Conservation (phyloP, 306 rosid genomes). For the Glycyrrhiza uralensis region DNA sequence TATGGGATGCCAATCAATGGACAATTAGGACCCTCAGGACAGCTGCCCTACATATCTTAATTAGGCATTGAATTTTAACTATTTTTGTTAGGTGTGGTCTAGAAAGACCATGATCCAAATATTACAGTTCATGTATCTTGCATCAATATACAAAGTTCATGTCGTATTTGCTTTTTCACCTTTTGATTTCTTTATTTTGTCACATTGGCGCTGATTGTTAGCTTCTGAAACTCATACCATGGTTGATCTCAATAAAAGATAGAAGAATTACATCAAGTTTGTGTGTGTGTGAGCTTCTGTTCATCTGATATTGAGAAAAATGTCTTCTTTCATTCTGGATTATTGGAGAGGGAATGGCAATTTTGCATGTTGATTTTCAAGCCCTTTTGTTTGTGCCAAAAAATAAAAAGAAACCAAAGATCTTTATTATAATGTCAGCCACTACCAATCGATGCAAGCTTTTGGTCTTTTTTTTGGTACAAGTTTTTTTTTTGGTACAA, state of each 20-base stretch:
- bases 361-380: no score
- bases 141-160: constrained; percentile 11
- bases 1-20: constrained; percentile 48
- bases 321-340: no score
- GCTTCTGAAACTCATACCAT: neutral
- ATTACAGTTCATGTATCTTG: neutral
- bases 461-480: no score
- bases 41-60: constrained; percentile 35
- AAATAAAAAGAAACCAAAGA: no score
- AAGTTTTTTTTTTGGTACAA: no score
- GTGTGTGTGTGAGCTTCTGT: no score
- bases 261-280: no score
- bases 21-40: constrained; percentile 43
- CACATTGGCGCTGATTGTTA: neutral
- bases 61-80: neutral
- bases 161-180: neutral
- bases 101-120: constrained; percentile 10
- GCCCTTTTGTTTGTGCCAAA: no score
- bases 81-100: neutral
- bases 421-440: no score
- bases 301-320: no score
- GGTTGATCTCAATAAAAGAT: neutral
- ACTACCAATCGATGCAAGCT: no score
- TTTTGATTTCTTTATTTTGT: neutral
- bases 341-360: no score